These are phyloP conservation scores for Aspergillus nomiae DNA, from an alignment of 2,329 filamentous ascomycete species.

Conservation along the genomic window DNA sequence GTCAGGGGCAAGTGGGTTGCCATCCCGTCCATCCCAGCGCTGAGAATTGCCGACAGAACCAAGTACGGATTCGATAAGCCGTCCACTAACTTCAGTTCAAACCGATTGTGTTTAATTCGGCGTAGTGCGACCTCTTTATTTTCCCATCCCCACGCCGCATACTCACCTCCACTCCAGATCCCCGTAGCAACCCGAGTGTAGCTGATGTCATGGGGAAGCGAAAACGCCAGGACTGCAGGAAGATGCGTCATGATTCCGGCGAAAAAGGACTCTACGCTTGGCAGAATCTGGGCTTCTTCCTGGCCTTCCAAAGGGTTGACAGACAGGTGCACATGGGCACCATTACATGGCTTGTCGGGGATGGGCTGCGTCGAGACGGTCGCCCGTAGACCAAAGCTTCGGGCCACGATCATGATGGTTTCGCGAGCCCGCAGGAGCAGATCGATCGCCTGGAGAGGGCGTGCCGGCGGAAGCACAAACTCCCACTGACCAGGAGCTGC, in stretches of 20 bases:
- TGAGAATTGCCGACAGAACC: conserved; percentile 24
- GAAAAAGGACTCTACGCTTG: background rate
- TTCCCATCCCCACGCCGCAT: conserved; percentile 28
- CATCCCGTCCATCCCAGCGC: conserved; percentile 18
- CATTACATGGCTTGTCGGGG: background rate
- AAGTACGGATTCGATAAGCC: conserved; percentile 34
- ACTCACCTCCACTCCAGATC: conserved; percentile 31
- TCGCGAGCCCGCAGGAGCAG: conserved; percentile 25
- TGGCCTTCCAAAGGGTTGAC: background rate
- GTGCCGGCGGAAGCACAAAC: conserved; percentile 24
- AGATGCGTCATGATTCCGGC: background rate
- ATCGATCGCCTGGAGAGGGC: conserved; percentile 25
- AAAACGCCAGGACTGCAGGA: background rate
- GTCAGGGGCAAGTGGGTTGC: background rate
- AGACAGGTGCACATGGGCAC: background rate
- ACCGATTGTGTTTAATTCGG: conserved; percentile 22
- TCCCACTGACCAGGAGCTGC: conserved; percentile 29
- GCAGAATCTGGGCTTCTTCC: background rate
- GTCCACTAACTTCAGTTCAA: conserved; percentile 31
- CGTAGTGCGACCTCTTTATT: conserved; percentile 30
- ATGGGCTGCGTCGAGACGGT: conserved; percentile 8
- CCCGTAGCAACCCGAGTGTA: conserved; percentile 27
- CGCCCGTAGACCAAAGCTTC: conserved; percentile 19
- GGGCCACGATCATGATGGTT: conserved; percentile 21
- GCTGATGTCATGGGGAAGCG: background rate